Evolutionary conservation across 257 asterid genomes (phyloP), one percentile per base, ranked within the genome.

Genomic region (Sherardia arvensis): DNA sequence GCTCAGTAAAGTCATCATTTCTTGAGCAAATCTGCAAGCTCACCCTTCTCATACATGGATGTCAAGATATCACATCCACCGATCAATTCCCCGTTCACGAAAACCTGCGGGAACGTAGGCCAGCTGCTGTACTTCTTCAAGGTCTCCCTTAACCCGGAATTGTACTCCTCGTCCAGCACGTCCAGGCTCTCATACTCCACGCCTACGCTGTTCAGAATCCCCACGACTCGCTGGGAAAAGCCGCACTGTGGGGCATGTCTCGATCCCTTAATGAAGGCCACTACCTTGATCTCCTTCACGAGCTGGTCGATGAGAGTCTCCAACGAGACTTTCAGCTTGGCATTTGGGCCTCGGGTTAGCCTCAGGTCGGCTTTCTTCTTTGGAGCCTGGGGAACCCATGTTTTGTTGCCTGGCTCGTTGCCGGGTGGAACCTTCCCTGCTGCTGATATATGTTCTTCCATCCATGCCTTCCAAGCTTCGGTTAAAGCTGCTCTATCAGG

Each of bases 31-130:
- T 63, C 75, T 65, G 91, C 71, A 64, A 92, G 90, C 77, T 92
- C 97, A 12, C 97, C 95, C 62, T 85, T 87, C 83, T 92, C 97
- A 68, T 87, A 77, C 96, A 92, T 80, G 75, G 97, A 79, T 65
- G 86, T 76, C 85, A 92, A 69, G 72, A 89, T 92, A 77, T 92
- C 99, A 70, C 97, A 92, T 8, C 99, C 99, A 51, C 99, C 99
- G 32, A 92, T 73, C 83, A 92, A 73, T 69, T 92, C 99, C 53
- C 97, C 97, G 27, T 85, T 77, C 8, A 83, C 95, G 53, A 87
- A 92, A 28, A 92, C 71, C 84, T 89, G 97, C 5, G 99, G 99
- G 59, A 92, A 87, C 4, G 99, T 89, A 17, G 97, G 97, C 99
- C 99, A 92, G 71, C 66, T 87, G 64, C 97, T 92, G 66, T 92